Evolutionary conservation across 2,329 filamentous ascomycete genomes (phyloP), one percentile per base, ranked within the genome.

Genomic region (Endothia cerciana): DNA sequence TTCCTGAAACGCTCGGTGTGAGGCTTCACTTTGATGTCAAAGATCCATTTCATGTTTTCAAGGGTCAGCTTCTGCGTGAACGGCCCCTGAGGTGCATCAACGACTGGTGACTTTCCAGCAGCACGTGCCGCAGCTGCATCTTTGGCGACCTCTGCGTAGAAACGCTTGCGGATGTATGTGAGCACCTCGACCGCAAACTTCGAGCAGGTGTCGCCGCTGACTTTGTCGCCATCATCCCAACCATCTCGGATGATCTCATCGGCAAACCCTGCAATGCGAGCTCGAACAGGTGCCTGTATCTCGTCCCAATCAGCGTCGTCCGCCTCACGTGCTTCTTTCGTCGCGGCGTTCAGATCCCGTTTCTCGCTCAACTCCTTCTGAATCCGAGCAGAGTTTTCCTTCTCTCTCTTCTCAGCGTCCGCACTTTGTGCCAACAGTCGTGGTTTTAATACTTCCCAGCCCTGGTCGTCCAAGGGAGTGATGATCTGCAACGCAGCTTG

Each of bases 31-130:
- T 92, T 93, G 70, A 86, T 86, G 72, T 94, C 91, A 74, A 91
- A 94, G 38, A 94, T 81, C 87, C 90, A 94, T 76, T 91, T 94
- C 91, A 95, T 93, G 73, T 94, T 93, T 73, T 94, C 91, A 70
- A 95, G 78, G 1, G 89, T 91, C 62, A 94, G 80, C 73, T 84
- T 89, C 74, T 86, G 83, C 33, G 83, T 87, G 71, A 82, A 85
- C 7, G 85, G 81, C 0, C 82, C 85, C 68, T 83, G 78, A 1
- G 80, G 78, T 8, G 83, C 81, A 68, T 89, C 86, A 11, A 74
- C 63, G 36, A 76, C 72, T 4, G 81, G 80, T 64, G 79, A 69
- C 69, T 76, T 78, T 41, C 85, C 82, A 62, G 82, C 79, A 47
- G 80, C 80, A 13, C 76, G 77, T 30, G 81, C 76, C 17, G 80